These are phyloP conservation scores for Staphylotrichum tortipilum DNA, from an alignment of 495 filamentous ascomycete genomes.

Conservation along the genomic window DNA sequence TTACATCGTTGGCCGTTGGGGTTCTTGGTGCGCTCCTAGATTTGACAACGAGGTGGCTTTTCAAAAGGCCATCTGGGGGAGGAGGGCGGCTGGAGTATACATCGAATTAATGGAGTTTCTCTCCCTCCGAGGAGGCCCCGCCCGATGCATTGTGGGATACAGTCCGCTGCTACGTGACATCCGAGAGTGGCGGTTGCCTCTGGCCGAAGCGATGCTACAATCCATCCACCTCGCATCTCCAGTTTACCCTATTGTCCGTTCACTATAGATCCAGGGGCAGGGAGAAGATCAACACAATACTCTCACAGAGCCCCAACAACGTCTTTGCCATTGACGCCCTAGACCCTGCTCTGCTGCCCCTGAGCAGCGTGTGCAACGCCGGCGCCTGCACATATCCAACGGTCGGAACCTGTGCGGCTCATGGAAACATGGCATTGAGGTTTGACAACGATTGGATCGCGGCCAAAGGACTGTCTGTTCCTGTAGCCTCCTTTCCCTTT, in stretches of 20 bases:
- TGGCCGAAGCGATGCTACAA: slow-evolving; percentile 3
- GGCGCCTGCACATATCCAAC: slow-evolving; percentile 1
- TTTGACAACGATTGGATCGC: not conserved
- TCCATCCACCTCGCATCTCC: not conserved
- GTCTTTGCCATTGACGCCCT: too few relatives aligned
- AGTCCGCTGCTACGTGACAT: slow-evolving; percentile 1
- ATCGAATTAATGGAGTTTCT: too few relatives aligned
- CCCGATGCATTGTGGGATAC: not conserved
- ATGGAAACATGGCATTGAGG: not conserved
- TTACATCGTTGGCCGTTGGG: too few relatives aligned
- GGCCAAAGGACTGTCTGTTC: too few relatives aligned
- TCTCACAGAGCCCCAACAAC: too few relatives aligned
- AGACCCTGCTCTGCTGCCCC: not conserved
- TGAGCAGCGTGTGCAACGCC: not conserved
- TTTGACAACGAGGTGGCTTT: too few relatives aligned
- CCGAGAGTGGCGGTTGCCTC: not conserved
- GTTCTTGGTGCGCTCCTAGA: too few relatives aligned
- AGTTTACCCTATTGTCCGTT: not conserved
- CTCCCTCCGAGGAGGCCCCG: too few relatives aligned
- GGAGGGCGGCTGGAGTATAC: too few relatives aligned
- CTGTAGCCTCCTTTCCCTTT: too few relatives aligned
- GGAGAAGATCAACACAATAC: too few relatives aligned
- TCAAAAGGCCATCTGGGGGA: too few relatives aligned
- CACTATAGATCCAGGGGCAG: not conserved
- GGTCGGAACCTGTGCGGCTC: not conserved